Evolutionary conservation across 2,329 filamentous ascomycete genomes (phyloP).

Genomic region (Apiospora marii): DNA sequence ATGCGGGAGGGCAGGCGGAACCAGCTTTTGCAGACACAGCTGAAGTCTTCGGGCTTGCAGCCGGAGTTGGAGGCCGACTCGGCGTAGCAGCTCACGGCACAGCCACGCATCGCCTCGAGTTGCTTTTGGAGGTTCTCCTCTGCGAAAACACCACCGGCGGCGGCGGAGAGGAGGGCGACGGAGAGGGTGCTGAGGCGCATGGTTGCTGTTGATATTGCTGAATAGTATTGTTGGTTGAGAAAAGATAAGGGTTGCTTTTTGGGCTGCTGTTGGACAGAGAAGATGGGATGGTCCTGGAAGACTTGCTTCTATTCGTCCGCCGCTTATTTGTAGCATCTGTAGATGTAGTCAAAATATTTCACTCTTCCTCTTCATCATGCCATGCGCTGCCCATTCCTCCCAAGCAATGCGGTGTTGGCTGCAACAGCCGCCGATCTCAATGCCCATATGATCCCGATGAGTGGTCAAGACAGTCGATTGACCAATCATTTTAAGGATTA

Average conservation of each 20-base stretch:
- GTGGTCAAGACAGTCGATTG: too few relatives aligned
- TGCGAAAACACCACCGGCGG: not conserved
- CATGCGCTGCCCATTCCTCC: too few relatives aligned
- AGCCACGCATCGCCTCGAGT: constrained; percentile 12
- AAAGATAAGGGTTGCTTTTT: not conserved
- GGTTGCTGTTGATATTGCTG: not conserved
- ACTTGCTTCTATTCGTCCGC: too few relatives aligned
- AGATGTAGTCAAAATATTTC: too few relatives aligned
- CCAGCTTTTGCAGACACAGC: constrained; percentile 10
- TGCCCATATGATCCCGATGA: too few relatives aligned
- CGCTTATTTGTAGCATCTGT: too few relatives aligned
- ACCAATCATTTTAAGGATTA: too few relatives aligned
- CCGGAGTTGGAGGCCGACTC: not conserved
- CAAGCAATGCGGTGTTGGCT: too few relatives aligned
- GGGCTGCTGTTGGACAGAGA: too few relatives aligned
- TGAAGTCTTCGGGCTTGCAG: constrained; percentile 22
- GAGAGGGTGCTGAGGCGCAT: constrained; percentile 10
- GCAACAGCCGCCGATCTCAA: too few relatives aligned
- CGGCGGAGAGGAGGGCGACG: constrained; percentile 9
- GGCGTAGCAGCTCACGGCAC: constrained; percentile 22
- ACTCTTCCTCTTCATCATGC: too few relatives aligned
- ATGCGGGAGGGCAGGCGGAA: not conserved
- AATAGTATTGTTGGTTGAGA: not conserved
- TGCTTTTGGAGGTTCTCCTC: constrained; percentile 14
- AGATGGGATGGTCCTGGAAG: too few relatives aligned